These are phyloP conservation scores for Hypsizygus marmoreus DNA, from an alignment of 768 basidiomycete genomes.

Conservation along the genomic window DNA sequence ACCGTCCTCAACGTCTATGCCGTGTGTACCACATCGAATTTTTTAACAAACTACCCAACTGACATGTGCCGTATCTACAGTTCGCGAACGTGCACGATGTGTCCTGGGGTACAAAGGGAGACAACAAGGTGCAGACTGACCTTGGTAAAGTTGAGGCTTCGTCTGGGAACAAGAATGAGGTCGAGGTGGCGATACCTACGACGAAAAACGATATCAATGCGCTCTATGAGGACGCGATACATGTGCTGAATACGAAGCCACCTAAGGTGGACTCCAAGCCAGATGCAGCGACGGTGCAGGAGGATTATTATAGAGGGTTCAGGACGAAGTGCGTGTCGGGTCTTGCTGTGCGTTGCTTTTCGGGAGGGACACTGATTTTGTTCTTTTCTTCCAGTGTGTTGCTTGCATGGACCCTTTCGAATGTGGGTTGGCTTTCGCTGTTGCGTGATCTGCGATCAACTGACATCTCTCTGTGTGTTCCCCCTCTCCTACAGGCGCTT, in stretches of 20 bases:
- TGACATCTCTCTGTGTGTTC: slow-evolving; percentile 13
- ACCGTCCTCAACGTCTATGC: slow-evolving; percentile 91
- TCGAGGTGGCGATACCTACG: slow-evolving; percentile 84
- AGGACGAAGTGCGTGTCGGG: slow-evolving; percentile 74
- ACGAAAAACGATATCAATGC: slow-evolving; percentile 88
- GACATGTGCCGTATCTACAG: slow-evolving; percentile 32
- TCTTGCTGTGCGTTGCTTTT: neutral
- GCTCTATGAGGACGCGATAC: slow-evolving; percentile 89
- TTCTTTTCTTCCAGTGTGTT: slow-evolving; percentile 40
- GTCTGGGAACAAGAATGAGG: slow-evolving; percentile 63
- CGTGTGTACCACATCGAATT: slow-evolving; percentile 37
- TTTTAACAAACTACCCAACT: neutral
- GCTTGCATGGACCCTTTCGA: slow-evolving; percentile 86
- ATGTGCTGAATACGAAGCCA: slow-evolving; percentile 75
- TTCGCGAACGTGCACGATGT: slow-evolving; percentile 91
- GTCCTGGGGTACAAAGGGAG: slow-evolving; percentile 96
- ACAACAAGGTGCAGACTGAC: slow-evolving; percentile 82
- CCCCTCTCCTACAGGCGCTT: too few species aligned
- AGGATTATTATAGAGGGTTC: slow-evolving; percentile 88
- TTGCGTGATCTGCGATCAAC: neutral
- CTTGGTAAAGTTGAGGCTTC: slow-evolving; percentile 57
- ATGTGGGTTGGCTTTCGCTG: slow-evolving; percentile 46
- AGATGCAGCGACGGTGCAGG: slow-evolving; percentile 65
- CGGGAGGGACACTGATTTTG: slow-evolving; percentile 12
- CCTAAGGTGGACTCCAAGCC: slow-evolving; percentile 68